Evolutionary conservation across 352 stramenopile species (phyloP), one percentile per base, ranked within the genome.

Genomic region (Bremia lactucae): DNA sequence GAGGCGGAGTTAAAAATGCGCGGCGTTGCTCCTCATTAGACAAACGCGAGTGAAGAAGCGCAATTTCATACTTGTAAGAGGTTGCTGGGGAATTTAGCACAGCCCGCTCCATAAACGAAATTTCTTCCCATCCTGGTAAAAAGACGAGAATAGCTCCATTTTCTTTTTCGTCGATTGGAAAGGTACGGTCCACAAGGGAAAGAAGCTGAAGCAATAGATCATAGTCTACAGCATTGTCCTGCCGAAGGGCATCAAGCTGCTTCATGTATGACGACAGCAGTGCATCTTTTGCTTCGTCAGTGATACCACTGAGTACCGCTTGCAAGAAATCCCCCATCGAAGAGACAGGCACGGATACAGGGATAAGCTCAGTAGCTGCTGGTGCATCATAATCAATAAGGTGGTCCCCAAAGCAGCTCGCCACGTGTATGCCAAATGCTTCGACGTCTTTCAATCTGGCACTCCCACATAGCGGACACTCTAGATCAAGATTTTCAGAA

Each of bases 351-450:
- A 59, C 33, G 18, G 41, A 15, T 20, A 36, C 23, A 42, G 50
- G 13, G 6, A 29, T 18, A 14, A 45, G 45, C 38, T 62, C 37
- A 3, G 42, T 33, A 9, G 25, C 34, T 28, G 29, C 10, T 24
- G 31, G 1, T 15, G 25, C 31, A 31, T 33, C 25, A 33, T 56
- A 55, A 19, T 59, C 40, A 14, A 35, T 48, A 42, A 39, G 49
- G 6, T 39, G 53, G 14, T 83, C 65, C 3, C 79, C 76, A 46
- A 84, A 82, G 50, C 87, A 95, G 18, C 65, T 87, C 6, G 78
- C 83, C 5, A 87, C 70, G 41, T 95, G 84, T 45, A 77, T 81
- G 11, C 85, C 86, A 33, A 97, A 88, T 29, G 86, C 77, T 46
- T 93, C 83, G 42, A 83, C 75, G 47, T 77, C 68, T 7, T 52